These are phyloP conservation scores for Thelonectria olida DNA, from an alignment of 2,329 filamentous ascomycete species.

Conservation along the genomic window DNA sequence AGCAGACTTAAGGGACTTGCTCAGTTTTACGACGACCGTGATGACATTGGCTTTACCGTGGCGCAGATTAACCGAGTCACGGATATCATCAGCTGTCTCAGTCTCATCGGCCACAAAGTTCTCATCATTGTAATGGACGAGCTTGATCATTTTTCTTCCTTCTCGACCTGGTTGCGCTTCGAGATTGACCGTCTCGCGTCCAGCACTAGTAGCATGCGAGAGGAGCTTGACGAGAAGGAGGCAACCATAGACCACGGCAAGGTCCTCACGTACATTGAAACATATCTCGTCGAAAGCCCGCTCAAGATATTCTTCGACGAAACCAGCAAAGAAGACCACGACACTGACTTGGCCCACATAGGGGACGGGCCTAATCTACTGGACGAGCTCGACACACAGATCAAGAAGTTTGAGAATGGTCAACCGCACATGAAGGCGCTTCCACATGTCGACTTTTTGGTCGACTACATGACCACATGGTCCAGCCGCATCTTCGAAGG, in stretches of 20 bases:
- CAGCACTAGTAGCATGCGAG: conserved; percentile 60
- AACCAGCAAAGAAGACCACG: conserved; percentile 60
- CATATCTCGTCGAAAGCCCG: conserved; percentile 72
- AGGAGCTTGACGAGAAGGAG: conserved; percentile 82
- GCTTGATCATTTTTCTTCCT: conserved; percentile 78
- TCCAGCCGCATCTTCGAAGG: conserved; percentile 70
- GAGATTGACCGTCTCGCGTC: conserved; percentile 81
- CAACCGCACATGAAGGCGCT: conserved; percentile 60
- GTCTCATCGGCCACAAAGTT: conserved; percentile 77
- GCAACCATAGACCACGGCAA: conserved; percentile 77
- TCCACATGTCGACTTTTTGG: conserved; percentile 71
- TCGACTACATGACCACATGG: conserved; percentile 65
- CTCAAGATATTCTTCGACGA: conserved; percentile 69
- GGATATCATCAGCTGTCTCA: conserved; percentile 79
- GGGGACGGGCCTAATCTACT: conserved; percentile 57
- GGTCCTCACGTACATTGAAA: conserved; percentile 81
- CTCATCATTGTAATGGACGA: conserved; percentile 79
- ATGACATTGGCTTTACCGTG: conserved; percentile 73
- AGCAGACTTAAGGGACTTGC: conserved; percentile 86
- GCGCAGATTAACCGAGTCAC: conserved; percentile 70
- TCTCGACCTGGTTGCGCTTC: conserved; percentile 85
- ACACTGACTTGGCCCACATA: conserved; percentile 54
- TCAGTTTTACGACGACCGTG: conserved; percentile 75
- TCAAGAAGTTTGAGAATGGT: conserved; percentile 56
- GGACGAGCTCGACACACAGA: conserved; percentile 59